Conservation (phyloP, 805 yeast genomes). For the Zygoascus biomembranicola region DNA sequence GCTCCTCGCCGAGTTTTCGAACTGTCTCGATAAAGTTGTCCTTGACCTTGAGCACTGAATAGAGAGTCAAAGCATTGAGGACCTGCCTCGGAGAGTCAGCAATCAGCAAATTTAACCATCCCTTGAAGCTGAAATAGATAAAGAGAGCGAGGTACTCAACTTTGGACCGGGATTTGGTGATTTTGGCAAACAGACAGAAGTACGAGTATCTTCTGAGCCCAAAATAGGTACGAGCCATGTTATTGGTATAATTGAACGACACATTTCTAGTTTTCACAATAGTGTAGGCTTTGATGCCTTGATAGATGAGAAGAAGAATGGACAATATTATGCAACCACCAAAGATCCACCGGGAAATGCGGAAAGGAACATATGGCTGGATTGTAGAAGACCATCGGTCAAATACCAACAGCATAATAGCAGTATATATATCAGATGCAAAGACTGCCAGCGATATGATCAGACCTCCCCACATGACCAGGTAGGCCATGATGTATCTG, state of each 20-base stretch:
- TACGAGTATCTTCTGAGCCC: constrained; percentile 52
- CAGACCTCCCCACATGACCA: constrained; percentile 38
- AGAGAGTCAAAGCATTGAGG: constrained; percentile 66
- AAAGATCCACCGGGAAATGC: constrained; percentile 60
- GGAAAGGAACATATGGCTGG: constrained; percentile 41
- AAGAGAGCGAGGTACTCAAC: constrained; percentile 63
- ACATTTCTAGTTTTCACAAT: constrained; percentile 55
- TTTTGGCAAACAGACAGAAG: constrained; percentile 64
- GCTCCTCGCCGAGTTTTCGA: constrained; percentile 48
- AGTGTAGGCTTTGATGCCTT: constrained; percentile 48
- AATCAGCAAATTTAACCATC: constrained; percentile 51
- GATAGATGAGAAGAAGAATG: constrained; percentile 48
- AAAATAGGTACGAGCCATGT: constrained; percentile 50
- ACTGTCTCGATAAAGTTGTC: constrained; percentile 34
- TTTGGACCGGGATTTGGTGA: constrained; percentile 52
- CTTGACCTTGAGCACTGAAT: constrained; percentile 37
- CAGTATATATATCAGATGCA: constrained; percentile 70
- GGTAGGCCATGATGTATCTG: constrained; percentile 21
- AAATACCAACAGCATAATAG: constrained; percentile 64
- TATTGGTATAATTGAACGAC: constrained; percentile 60
- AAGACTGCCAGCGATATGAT: constrained; percentile 39
- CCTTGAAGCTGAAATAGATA: constrained; percentile 56
- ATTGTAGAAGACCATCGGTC: constrained; percentile 55
- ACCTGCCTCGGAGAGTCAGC: constrained; percentile 88
- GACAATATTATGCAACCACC: constrained; percentile 74